These are phyloP conservation scores for Alternaria angustiovoidea DNA, from an alignment of 2,329 filamentous ascomycete genomes.

Conservation along the genomic window DNA sequence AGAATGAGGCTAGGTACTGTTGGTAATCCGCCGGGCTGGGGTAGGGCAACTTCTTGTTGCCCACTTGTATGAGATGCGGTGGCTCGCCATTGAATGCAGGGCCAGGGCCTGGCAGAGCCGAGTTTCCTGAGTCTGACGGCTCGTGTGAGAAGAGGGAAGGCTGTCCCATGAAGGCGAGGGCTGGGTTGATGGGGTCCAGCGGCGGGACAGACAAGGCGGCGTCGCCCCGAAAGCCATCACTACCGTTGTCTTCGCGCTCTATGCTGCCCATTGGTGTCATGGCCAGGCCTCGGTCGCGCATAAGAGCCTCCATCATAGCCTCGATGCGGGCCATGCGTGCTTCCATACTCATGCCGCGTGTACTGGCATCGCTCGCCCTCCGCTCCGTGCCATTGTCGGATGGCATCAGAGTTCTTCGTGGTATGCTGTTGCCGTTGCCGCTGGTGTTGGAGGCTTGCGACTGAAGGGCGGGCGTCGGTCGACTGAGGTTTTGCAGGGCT, in stretches of 20 bases:
- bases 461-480: slow-evolving; percentile 37
- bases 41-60: slow-evolving; percentile 30
- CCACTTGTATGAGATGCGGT: slow-evolving; percentile 25
- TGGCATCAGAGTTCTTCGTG: slow-evolving; percentile 30
- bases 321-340: slow-evolving; percentile 47
- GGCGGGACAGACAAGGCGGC: slow-evolving; percentile 29
- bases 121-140: slow-evolving; percentile 14
- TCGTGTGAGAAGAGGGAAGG: slow-evolving; percentile 21
- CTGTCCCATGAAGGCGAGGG: slow-evolving; percentile 26
- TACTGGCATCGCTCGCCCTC: slow-evolving; percentile 38
- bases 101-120: slow-evolving; percentile 3
- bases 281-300: slow-evolving; percentile 40
- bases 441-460: slow-evolving; percentile 17
- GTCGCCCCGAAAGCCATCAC: slow-evolving; percentile 28
- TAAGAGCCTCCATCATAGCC: slow-evolving; percentile 45
- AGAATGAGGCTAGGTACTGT: slow-evolving; percentile 37
- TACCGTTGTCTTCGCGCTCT: slow-evolving; percentile 36
- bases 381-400: slow-evolving; percentile 32
- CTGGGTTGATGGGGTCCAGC: slow-evolving; percentile 36
- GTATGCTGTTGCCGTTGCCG: slow-evolving; percentile 20
- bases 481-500: slow-evolving; percentile 48
- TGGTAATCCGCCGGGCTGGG: slow-evolving; percentile 33
- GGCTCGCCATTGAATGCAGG: slow-evolving; percentile 3
- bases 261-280: slow-evolving; percentile 36
- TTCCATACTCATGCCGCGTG: slow-evolving; percentile 41